These are phyloP conservation scores for Pyrenula aspistea DNA, from an alignment of 495 filamentous ascomycete genomes.

Conservation along the genomic window DNA sequence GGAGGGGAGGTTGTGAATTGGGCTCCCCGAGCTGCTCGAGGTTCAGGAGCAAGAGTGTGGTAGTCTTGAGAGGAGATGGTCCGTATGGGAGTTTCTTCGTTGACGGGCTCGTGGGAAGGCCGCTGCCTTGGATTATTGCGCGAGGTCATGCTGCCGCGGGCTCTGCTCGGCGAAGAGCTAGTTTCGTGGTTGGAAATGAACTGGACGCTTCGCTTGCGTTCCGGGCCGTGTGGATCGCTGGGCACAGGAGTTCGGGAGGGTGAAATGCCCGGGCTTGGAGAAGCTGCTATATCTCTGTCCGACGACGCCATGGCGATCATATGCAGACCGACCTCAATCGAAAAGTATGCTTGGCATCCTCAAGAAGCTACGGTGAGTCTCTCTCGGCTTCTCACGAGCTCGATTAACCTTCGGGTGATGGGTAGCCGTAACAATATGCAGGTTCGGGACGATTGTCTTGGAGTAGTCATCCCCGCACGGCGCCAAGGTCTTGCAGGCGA, in stretches of 20 bases:
- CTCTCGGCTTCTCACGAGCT: no score
- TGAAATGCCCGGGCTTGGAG: neutral
- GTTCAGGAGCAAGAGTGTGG: neutral
- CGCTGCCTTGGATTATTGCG: neutral
- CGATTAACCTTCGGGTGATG: no score
- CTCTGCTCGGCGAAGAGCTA: neutral
- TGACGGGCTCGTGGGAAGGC: neutral
- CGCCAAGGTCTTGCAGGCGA: no score
- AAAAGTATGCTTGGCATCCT: no score
- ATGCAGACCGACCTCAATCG: no score
- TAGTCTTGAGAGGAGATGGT: neutral
- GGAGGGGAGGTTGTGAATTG: neutral
- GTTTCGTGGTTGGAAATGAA: neutral
- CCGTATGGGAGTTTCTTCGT: neutral
- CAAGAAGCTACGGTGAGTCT: no score
- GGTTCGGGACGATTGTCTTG: no score
- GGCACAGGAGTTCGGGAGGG: neutral
- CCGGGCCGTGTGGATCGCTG: neutral
- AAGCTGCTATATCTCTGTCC: neutral
- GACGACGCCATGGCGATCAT: no score
- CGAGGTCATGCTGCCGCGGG: neutral
- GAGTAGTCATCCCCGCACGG: no score
- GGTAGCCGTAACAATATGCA: no score
- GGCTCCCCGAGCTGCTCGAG: neutral
- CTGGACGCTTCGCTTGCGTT: neutral